These are phyloP conservation scores for Castanopsis chinensis DNA, from an alignment of 306 rosid genomes.

Conservation along the genomic window DNA sequence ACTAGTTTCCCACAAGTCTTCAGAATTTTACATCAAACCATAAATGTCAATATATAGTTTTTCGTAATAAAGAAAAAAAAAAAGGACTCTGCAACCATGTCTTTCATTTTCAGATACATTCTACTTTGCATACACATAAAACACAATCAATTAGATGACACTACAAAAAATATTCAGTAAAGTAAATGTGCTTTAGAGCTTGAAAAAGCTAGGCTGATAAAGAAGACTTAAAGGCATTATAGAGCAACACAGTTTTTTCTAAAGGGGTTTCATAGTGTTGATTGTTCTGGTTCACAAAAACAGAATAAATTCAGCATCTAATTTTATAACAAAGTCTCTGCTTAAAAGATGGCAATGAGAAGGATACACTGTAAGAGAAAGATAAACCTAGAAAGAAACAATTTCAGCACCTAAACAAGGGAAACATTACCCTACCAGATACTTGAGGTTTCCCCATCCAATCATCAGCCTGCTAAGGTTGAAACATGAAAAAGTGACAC, in stretches of 20 bases:
- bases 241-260: not conserved
- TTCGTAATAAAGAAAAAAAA: not conserved
- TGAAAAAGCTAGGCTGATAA: not conserved
- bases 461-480: conserved; percentile 57
- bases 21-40: not conserved
- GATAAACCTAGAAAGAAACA: conserved; percentile 2
- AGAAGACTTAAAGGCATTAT: not conserved
- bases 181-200: not conserved
- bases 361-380: not conserved
- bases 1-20: not conserved
- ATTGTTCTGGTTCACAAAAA: not conserved
- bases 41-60: not conserved
- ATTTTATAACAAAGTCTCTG: not conserved
- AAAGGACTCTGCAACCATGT: not conserved
- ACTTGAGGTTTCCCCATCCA: conserved; percentile 26
- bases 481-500: conserved; percentile 30
- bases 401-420: conserved; percentile 15
- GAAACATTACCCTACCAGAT: conserved; percentile 49
- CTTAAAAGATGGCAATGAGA: not conserved
- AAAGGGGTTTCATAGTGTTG: not conserved
- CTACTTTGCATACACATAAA: not conserved
- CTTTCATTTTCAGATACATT: not conserved
- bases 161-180: not conserved
- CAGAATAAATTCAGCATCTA: not conserved
- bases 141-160: not conserved